Evolutionary conservation across 2,329 filamentous ascomycete genomes (phyloP), one percentile per base, ranked within the genome.

Genomic region (Botrytis sinoallii): DNA sequence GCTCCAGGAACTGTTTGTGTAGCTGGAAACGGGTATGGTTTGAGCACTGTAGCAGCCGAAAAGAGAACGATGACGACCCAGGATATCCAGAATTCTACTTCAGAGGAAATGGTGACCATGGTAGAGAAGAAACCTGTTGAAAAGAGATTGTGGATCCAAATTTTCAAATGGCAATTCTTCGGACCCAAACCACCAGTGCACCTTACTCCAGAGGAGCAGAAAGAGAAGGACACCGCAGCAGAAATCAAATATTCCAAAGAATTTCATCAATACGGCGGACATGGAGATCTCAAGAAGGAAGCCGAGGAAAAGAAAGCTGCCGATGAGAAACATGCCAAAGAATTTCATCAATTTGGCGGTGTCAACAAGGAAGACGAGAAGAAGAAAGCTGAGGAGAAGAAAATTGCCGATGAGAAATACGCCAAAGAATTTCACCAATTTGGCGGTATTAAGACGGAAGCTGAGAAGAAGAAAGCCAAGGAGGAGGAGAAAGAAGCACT

Each of bases 1-100:
- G 84, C 88, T 0, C 78, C 80, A 0, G 88, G 88, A 1, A 86
- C 85, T 0, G 77, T 73, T 0, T 89, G 88, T 79, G 78, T 79
- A 1, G 70, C 78, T 0, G 87, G 87, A 0, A 79, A 86, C 73
- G 81, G 82, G n/a, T 3, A 77, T 80, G 8, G 75, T 0, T 80
- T 88, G 48, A 81, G 80, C 29, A 83, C 87, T 77, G 77, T 76
- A 32, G 52, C 48, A 59, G 55, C 20, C 18, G 14, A 35, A 59
- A 59, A 59, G 8, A 59, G 48, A 55, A 55, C 12, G 10, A 2
- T 3, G 48, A 25, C 12, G 12, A 25, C 48, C 25, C 12, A 55
- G 48, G 25, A 55, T 25, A 55, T n/a, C 25, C 48, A n/a, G 25
- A 55, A 55, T n/a, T 6, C 12, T 14, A 55, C 48, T n/a, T 16